These are phyloP conservation scores for Rhododendron vialii DNA, from an alignment of 148 eudicot genomes.

Conservation along the genomic window DNA sequence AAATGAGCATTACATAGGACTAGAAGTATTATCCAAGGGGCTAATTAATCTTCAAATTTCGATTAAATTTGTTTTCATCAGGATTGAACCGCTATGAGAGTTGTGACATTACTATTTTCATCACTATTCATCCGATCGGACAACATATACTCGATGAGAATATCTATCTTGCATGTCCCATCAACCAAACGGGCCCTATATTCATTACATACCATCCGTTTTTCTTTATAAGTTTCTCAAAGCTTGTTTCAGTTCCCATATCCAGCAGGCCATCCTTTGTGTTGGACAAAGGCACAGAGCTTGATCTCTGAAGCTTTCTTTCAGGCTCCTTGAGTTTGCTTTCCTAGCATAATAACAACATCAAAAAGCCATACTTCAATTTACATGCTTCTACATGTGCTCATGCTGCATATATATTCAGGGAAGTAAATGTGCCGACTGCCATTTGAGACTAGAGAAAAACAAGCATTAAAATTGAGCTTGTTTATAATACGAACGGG, in stretches of 20 bases:
- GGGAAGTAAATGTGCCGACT: not conserved
- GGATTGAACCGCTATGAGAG: not conserved
- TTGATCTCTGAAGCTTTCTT: constrained; percentile 18
- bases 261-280: constrained; percentile 1
- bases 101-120: not conserved
- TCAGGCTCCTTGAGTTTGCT: constrained; percentile 20
- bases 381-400: not conserved
- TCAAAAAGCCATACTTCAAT: not conserved
- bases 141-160: not conserved
- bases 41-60: not conserved
- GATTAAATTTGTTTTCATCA: not conserved
- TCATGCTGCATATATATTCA: not conserved
- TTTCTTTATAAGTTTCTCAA: constrained; percentile 23
- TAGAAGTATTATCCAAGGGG: not conserved
- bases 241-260: constrained; percentile 19
- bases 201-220: constrained; percentile 33
- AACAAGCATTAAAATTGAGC: not conserved
- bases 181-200: not conserved
- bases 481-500: not conserved
- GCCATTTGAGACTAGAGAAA: not conserved
- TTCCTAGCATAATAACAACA: not conserved
- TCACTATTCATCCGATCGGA: not conserved
- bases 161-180: not conserved
- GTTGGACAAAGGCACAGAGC: constrained; percentile 17
- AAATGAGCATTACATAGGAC: not conserved